Conservation (phyloP, 208 protist species). For the Trypanosomatidae sp. region DNA sequence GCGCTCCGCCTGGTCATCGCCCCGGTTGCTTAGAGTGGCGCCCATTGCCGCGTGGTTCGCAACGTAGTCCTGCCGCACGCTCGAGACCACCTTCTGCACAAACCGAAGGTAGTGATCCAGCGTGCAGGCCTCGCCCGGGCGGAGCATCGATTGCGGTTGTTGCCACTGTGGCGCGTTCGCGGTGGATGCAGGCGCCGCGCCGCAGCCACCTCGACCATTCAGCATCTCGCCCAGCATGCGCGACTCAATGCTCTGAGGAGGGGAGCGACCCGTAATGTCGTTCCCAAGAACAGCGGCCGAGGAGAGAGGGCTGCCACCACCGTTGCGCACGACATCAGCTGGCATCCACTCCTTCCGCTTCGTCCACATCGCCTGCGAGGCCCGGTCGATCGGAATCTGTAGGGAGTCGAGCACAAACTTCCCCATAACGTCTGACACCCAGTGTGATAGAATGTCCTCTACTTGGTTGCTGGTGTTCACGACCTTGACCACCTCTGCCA, state of each 20-base stretch:
- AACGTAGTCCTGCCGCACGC: constrained; percentile 64
- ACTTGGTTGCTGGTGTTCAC: constrained; percentile 59
- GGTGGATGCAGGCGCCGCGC: constrained; percentile 1
- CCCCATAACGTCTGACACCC: constrained; percentile 69
- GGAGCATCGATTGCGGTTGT: constrained; percentile 19
- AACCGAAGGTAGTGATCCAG: constrained; percentile 76
- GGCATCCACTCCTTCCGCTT: constrained; percentile 32
- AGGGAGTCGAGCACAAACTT: constrained; percentile 79
- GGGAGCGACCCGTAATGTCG: constrained; percentile 11
- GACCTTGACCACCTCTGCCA: constrained; percentile 59
- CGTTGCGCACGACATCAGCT: constrained; percentile 13
- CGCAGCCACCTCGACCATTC: constrained; percentile 1
- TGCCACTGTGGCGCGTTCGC: constrained; percentile 12
- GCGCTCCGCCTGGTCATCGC: constrained; percentile 57
- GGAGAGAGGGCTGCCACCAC: constrained; percentile 5
- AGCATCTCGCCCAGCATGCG: constrained; percentile 28
- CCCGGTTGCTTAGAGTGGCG: constrained; percentile 23
- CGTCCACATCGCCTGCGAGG: constrained; percentile 41
- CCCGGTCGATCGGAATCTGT: constrained; percentile 53
- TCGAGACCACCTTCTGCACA: constrained; percentile 58
- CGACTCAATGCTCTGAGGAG: constrained; percentile 16
- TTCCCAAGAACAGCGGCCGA: background rate
- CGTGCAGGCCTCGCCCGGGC: constrained; percentile 72
- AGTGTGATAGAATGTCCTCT: constrained; percentile 41
- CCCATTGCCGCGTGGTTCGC: constrained; percentile 23